These are phyloP conservation scores for Saccharomycopsis microspora DNA, from an alignment of 805 yeast species.

Conservation along the genomic window DNA sequence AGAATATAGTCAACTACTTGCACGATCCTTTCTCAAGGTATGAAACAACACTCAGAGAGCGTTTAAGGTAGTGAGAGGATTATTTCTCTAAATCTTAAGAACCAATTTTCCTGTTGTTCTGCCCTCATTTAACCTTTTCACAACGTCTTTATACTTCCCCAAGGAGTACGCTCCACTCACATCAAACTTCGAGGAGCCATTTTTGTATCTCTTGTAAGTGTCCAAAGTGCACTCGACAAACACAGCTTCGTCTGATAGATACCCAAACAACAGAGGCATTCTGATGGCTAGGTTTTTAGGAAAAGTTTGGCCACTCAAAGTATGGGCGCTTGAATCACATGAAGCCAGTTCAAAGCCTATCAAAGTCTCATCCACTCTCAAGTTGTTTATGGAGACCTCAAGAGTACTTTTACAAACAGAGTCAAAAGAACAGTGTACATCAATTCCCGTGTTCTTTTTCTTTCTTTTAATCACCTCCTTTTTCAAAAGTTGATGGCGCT, in stretches of 20 bases:
- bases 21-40: too few relatives aligned
- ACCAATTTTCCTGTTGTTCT: constrained; percentile 74
- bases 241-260: constrained; percentile 42
- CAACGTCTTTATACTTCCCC: constrained; percentile 47
- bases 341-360: constrained; percentile 79
- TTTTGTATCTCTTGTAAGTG: constrained; percentile 30
- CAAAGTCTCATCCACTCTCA: constrained; percentile 64
- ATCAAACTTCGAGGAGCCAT: constrained; percentile 38
- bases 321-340: constrained; percentile 28
- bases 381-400: constrained; percentile 45
- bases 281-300: constrained; percentile 51
- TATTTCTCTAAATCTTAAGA: constrained; percentile 30
- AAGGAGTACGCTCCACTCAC: constrained; percentile 47
- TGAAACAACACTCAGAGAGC: too few relatives aligned
- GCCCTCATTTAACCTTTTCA: constrained; percentile 43
- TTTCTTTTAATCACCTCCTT: constrained; percentile 48
- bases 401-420: constrained; percentile 72
- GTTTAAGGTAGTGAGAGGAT: too few relatives aligned
- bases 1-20: too few relatives aligned
- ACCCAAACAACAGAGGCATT: constrained; percentile 52
- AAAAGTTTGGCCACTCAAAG: too few relatives aligned
- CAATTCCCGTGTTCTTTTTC: constrained; percentile 52
- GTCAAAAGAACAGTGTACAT: constrained; percentile 62
- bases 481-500: constrained; percentile 41
- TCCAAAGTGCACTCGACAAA: constrained; percentile 36